Evolutionary conservation across 768 basidiomycete species (phyloP).

Genomic region (Dentipellis sp.): DNA sequence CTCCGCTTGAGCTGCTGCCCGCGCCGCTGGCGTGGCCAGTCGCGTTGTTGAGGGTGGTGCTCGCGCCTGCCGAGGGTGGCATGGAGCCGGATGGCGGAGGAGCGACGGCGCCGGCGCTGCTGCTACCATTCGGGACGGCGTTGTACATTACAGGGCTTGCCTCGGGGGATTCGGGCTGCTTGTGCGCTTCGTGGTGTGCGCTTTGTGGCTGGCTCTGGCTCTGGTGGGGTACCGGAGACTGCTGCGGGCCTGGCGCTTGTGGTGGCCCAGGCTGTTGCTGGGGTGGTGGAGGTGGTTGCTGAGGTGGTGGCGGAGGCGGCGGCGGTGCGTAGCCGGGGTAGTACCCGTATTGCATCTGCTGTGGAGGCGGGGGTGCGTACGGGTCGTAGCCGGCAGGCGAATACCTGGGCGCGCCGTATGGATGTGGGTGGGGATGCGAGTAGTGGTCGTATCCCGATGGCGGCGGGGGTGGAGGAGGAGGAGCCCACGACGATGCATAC

Average conservation of each 20-base stretch:
- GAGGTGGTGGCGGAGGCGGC: constrained; percentile 12
- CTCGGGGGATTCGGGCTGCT: background rate
- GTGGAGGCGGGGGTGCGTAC: background rate
- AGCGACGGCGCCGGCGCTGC: background rate
- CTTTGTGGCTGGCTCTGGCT: no score
- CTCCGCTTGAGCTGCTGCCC: constrained; percentile 1
- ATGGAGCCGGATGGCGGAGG: constrained; percentile 1
- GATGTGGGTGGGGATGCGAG: constrained; percentile 4
- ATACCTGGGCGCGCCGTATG: constrained; percentile 8
- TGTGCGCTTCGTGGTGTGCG: no score
- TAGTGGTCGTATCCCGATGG: constrained; percentile 1
- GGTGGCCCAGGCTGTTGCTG: constrained; percentile 3
- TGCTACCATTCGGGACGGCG: background rate
- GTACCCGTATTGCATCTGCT: background rate
- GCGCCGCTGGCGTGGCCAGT: constrained; percentile 7
- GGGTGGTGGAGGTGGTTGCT: constrained; percentile 7
- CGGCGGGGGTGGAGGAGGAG: background rate
- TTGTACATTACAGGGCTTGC: background rate
- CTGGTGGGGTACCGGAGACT: no score
- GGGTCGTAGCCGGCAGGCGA: constrained; percentile 5
- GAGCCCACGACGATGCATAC: background rate
- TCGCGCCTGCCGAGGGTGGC: background rate
- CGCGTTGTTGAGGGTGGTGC: background rate
- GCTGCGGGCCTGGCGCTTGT: constrained; percentile 5
- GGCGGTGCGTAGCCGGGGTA: background rate